Conservation (phyloP, 345 rosid species). For the Eucalyptus viminalis region DNA sequence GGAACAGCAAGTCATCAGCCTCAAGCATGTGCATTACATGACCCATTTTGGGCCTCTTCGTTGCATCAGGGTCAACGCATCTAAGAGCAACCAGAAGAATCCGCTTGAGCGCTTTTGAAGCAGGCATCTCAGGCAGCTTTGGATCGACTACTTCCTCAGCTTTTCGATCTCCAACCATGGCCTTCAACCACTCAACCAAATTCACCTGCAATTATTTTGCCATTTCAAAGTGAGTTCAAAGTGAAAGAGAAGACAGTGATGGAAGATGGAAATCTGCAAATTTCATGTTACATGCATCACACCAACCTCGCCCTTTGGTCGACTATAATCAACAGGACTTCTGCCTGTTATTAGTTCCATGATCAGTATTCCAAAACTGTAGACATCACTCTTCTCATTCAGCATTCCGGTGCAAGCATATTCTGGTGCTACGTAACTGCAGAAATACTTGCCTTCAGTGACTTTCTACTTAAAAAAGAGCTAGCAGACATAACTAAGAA, state of each 20-base stretch:
- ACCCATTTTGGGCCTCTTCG: constrained; percentile 96
- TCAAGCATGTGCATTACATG: constrained; percentile 98
- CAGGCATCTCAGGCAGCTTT: constrained; percentile 69
- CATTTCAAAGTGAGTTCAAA: neutral
- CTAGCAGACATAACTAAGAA: neutral
- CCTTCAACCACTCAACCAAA: constrained; percentile 90
- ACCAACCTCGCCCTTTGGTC: constrained; percentile 82
- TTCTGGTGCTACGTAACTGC: constrained; percentile 92
- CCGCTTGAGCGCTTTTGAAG: constrained; percentile 88
- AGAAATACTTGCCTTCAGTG: neutral
- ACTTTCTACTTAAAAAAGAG: neutral
- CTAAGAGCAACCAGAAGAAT: constrained; percentile 71
- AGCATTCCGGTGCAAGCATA: constrained; percentile 98
- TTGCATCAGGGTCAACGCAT: constrained; percentile 94
- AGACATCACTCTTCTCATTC: constrained; percentile 86
- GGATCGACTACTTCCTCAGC: constrained; percentile 90
- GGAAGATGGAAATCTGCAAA: neutral
- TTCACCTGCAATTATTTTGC: constrained; percentile 43
- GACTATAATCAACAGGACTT: constrained; percentile 84
- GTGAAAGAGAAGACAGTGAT: neutral
- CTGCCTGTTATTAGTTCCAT: constrained; percentile 92
- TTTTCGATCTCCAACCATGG: constrained; percentile 78
- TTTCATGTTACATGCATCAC: neutral
- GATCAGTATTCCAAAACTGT: constrained; percentile 84
- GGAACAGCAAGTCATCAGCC: constrained; percentile 78